Conservation (phyloP, 345 rosid genomes). For the Eucalyptus sp. region DNA sequence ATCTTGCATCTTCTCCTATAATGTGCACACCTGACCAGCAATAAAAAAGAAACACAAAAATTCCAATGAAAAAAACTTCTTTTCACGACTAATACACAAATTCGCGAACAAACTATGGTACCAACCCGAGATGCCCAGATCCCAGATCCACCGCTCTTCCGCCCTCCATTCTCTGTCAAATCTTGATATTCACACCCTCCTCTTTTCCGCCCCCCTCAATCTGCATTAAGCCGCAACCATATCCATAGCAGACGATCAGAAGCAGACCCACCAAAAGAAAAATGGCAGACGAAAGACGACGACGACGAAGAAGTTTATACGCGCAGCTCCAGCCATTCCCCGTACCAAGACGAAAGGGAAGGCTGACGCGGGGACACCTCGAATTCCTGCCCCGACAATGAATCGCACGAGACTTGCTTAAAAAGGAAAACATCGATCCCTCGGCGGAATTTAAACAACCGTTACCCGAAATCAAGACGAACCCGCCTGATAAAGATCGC, state of each 20-base stretch:
- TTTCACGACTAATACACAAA: background rate
- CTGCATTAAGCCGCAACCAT: background rate
- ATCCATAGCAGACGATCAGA: background rate
- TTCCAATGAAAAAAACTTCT: background rate
- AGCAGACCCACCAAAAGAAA: background rate
- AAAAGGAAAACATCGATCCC: background rate
- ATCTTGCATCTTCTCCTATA: slow-evolving; percentile 80
- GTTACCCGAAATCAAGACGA: background rate
- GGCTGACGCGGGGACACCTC: background rate
- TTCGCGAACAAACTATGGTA: background rate
- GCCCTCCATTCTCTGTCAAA: background rate
- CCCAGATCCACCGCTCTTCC: slow-evolving; percentile 20
- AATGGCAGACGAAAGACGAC: background rate
- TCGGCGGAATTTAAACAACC: background rate
- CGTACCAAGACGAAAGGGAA: background rate
- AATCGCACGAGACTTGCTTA: background rate
- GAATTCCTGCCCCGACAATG: background rate
- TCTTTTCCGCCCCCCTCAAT: background rate
- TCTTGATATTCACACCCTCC: background rate
- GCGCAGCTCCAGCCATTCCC: background rate
- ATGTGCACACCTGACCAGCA: slow-evolving; percentile 52
- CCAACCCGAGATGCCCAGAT: slow-evolving; percentile 63
- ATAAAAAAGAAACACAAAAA: background rate
- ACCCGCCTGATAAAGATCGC: background rate
- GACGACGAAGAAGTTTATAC: background rate